Conservation (phyloP, 2,329 filamentous ascomycete species). For the Botryotinia narcissicola region DNA sequence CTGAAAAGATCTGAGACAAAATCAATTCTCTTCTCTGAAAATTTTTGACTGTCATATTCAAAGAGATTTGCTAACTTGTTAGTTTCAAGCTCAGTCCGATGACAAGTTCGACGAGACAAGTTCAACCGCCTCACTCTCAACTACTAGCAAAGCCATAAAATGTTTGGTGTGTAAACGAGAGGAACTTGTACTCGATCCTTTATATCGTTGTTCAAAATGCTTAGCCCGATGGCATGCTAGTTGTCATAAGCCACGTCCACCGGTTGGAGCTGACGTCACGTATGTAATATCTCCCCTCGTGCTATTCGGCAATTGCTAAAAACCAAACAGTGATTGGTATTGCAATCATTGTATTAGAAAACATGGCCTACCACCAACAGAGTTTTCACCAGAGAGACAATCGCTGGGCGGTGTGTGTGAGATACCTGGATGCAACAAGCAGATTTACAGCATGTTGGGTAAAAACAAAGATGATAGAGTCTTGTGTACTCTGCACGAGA, state of each 20-base stretch:
- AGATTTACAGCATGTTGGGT: constrained; percentile 6
- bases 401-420: constrained; percentile 1
- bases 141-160: constrained; percentile 14
- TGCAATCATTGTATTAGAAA: constrained; percentile 17
- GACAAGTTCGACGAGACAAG: constrained; percentile 27
- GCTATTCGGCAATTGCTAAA: constrained; percentile 1
- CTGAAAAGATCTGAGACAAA: constrained; percentile 75
- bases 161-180: constrained; percentile 29
- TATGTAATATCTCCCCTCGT: background rate
- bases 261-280: background rate
- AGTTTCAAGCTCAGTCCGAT: constrained; percentile 22
- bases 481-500: constrained; percentile 9
- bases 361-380: background rate
- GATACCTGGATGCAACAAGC: constrained; percentile 11
- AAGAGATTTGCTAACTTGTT: constrained; percentile 23
- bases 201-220: constrained; percentile 29
- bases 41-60: background rate
- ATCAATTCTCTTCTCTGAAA: background rate
- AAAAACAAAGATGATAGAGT: background rate
- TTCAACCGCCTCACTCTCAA: constrained; percentile 16
- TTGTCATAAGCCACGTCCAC: constrained; percentile 23
- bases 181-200: constrained; percentile 22
- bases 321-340: constrained; percentile 6
- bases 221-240: constrained; percentile 26
- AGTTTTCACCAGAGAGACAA: background rate